phyloP scores from a whole-genome alignment of 768 basidiomycete species.

The Calocybe cyanea region DNA sequence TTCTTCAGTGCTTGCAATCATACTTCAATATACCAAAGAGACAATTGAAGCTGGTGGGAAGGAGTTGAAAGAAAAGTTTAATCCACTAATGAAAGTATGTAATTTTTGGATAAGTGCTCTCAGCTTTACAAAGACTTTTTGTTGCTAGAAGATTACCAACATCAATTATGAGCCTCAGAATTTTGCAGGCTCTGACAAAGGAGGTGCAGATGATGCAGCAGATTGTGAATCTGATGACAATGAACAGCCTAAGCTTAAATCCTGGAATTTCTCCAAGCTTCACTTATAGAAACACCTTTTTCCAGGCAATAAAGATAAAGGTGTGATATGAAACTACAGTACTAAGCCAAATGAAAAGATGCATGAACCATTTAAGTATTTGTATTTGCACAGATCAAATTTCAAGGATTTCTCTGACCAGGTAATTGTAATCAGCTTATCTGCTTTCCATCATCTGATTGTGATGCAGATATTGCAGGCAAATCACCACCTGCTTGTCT shows the following conservation, averaged over 20 bases:
- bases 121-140: not conserved
- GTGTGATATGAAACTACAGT: slow-evolving; percentile 24
- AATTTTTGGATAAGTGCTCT: not conserved
- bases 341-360: slow-evolving; percentile 30
- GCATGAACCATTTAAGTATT: slow-evolving; percentile 26
- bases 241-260: slow-evolving; percentile 19
- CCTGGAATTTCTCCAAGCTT: slow-evolving; percentile 32
- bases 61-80: slow-evolving; percentile 16
- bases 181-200: not conserved
- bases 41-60: slow-evolving; percentile 12
- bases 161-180: not conserved
- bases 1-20: slow-evolving; percentile 1
- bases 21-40: slow-evolving; percentile 6
- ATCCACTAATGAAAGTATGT: slow-evolving; percentile 18
- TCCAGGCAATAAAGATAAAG: slow-evolving; percentile 27
- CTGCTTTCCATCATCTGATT: not conserved
- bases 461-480: slow-evolving; percentile 1
- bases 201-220: slow-evolving; percentile 10
- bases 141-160: not conserved
- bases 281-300: slow-evolving; percentile 28
- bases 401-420: slow-evolving; percentile 29
- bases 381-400: slow-evolving; percentile 25
- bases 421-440: slow-evolving; percentile 10
- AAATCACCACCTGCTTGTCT: slow-evolving; percentile 2
- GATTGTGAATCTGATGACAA: slow-evolving; percentile 12